Conservation (phyloP, 495 filamentous ascomycete genomes). For the Aspergillus affinis region DNA sequence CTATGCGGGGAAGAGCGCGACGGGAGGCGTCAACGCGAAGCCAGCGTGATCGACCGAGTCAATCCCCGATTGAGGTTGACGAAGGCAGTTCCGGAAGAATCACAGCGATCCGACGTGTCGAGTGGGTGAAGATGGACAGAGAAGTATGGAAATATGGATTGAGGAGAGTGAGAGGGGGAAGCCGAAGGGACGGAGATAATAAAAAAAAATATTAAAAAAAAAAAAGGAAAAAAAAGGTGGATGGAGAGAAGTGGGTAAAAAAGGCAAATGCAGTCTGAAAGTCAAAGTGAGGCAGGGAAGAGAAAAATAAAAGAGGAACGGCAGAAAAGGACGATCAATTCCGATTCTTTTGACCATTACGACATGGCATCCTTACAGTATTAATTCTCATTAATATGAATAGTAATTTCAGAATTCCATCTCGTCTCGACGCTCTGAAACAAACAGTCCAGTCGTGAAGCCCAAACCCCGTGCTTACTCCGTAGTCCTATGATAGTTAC, state of each 20-base stretch:
- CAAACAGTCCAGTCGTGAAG: too few species aligned
- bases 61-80: slow-evolving; percentile 32
- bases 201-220: neutral
- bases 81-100: slow-evolving; percentile 8
- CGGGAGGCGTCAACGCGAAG: slow-evolving; percentile 35
- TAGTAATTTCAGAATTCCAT: too few species aligned
- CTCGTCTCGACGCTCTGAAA: too few species aligned
- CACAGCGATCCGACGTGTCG: neutral
- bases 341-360: too few species aligned
- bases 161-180: neutral
- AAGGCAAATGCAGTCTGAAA: neutral
- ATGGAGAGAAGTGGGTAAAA: neutral
- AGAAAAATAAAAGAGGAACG: too few species aligned
- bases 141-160: slow-evolving; percentile 11
- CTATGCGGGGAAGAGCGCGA: slow-evolving; percentile 44
- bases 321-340: too few species aligned
- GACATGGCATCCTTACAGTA: too few species aligned
- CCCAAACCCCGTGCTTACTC: too few species aligned
- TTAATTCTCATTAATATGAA: too few species aligned
- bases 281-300: slow-evolving; percentile 1
- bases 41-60: slow-evolving; percentile 35
- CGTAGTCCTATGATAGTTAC: too few species aligned
- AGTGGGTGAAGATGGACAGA: neutral
- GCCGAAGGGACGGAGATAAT: neutral
- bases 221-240: neutral